Base-by-base conservation (phyloP, 306 rosid genomes). In the Cyclanthera cordifolia region DNA sequence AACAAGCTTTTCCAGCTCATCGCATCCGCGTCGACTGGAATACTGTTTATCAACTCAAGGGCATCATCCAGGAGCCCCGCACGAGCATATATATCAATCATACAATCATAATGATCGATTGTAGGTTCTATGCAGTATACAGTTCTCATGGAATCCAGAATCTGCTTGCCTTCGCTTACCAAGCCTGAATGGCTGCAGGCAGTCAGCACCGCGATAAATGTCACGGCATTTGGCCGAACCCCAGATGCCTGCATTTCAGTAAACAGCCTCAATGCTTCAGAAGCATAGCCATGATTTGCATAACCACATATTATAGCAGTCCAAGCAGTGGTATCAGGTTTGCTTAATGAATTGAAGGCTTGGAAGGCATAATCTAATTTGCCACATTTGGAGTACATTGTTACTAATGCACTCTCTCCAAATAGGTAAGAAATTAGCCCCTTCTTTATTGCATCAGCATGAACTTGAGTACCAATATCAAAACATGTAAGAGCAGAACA, bases 301-400 rank as follows among this genome's bases (percentile, higher is more conserved):
- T 81, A 73, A 30, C 82, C 88, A 69, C 79, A 79, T 63, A 86
- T 79, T 66, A 83, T 54, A 49, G 91, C 83, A 72, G 86, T 83
- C 91, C 88, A 81, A 2, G 91, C 88, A 53, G 82, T 75, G 54
- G 77, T 58, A 53, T 86, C 91, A 39, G 88, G 88, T 72, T 79
- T 74, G 25, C 66, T 83, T 77, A 83, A 64, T 2, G 83, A 74
- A 30, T 74, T 72, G 76, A 83, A 86, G 72, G 81, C 82, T 75
- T 53, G 72, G 67, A 67, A 60, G 30, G 91, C 91, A 78, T 72
- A 69, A 64, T 83, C 85, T 65, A 81, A 27, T 81, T 73, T 76
- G 71, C 86, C 91, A 45, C 88, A 86, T 77, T 80, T 86, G 67
- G 91, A 72, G 77, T 86, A 86, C 91, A 86, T 86, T 0, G 83